A percentile compares a stretch with the other conserved stretches of the same genome.
phyloP scores from a whole-genome alignment of 2,329 filamentous ascomycete species.

The Decorospora gaudefroyi region DNA sequence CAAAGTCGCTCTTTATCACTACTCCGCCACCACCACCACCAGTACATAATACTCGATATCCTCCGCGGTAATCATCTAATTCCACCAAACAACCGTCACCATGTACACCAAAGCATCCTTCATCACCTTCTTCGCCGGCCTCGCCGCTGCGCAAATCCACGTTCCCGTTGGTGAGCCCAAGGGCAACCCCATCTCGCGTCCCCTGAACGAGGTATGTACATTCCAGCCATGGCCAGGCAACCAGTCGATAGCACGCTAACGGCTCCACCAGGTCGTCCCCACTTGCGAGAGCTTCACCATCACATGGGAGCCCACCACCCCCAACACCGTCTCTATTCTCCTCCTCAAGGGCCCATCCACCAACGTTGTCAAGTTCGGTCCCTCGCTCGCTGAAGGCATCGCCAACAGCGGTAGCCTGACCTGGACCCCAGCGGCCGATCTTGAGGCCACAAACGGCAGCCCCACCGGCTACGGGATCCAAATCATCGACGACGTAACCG shows the following conservation, averaged over 20 bases:
- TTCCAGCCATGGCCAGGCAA: background rate
- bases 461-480: conserved; percentile 63
- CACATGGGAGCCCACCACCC: conserved; percentile 59
- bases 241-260: conserved; percentile 9
- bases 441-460: conserved; percentile 52
- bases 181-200: conserved; percentile 61
- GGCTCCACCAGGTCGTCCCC: conserved; percentile 52
- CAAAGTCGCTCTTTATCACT: conserved; percentile 24
- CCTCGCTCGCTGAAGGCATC: conserved; percentile 58
- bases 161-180: conserved; percentile 37
- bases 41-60: conserved; percentile 24
- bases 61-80: conserved; percentile 39
- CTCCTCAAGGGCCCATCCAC: conserved; percentile 63
- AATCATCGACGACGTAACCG: conserved; percentile 63
- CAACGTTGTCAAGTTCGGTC: conserved; percentile 58
- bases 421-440: conserved; percentile 58
- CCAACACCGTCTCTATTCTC: conserved; percentile 60
- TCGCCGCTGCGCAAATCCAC: conserved; percentile 50
- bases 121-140: conserved; percentile 57
- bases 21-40: conserved; percentile 13
- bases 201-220: conserved; percentile 53
- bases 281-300: conserved; percentile 61
- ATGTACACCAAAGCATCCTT: conserved; percentile 49
- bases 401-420: conserved; percentile 60
- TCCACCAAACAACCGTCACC: conserved; percentile 23